Base-by-base conservation (phyloP, 192 early-diverging fungal genomes). In the Geosiphon pyriformis region DNA sequence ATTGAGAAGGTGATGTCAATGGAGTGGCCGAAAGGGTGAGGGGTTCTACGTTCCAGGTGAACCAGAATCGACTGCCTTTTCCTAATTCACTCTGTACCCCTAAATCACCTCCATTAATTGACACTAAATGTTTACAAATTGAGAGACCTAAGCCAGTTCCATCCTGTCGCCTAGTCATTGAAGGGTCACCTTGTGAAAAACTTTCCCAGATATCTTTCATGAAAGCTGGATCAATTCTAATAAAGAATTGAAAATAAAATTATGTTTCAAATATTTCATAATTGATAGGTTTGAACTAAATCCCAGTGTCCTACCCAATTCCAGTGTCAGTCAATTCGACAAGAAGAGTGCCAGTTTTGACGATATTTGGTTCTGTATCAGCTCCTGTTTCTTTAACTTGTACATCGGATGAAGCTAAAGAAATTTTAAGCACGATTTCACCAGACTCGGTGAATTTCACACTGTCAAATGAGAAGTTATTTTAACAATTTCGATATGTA, bases 91-190 rank as follows among this genome's bases (percentile, higher is more conserved):
- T 83, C 52, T 85, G 78, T 22, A 90, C 87, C 25, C 80, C 80
- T 30, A 92, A 79, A 29, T 78, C 64, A 10, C 90, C 90, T 6
- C 86, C 87, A 52, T 87, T 81, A 60, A 90, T 79, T 74, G 81
- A 80, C 22, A 85, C 83, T 11, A 94, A 73, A 34, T 85, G 81
- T 69, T 87, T 85, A 42, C 83, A 88, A 42, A 94, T 94, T 34
- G 82, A 83, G 29, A 94, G 78, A 0, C 91, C 90, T 22, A 93
- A 77, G 0, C 91, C 90, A 3, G 88, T 88, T 23, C 90, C 89
- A 30, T 87, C 88, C 68, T 87, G 91, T 56, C 83, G 81, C 57
- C 88, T 80, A 6, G 85, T 87, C 32, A 83, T 86, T 20, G 87
- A 80, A 20, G 81, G 79, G 25, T 90, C 87, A 4, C 82, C 86